These are phyloP conservation scores for Boletus vinaceobasis DNA, from an alignment of 768 basidiomycete genomes.

Conservation along the genomic window DNA sequence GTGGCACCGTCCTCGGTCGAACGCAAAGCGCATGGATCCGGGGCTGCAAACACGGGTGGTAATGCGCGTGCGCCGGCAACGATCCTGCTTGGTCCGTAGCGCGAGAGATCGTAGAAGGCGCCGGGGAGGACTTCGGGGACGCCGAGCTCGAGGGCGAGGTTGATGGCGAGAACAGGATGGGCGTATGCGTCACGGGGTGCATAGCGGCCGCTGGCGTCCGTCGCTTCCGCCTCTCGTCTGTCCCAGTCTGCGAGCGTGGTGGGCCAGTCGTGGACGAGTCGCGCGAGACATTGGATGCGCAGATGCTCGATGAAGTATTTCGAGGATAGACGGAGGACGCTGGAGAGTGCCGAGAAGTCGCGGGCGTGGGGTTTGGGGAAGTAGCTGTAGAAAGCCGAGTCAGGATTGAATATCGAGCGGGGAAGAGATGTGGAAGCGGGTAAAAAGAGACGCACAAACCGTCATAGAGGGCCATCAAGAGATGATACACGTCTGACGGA, in stretches of 20 bases:
- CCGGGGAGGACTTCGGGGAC: conserved; percentile 58
- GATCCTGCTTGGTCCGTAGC: conserved; percentile 71
- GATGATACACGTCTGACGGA: conserved; percentile 63
- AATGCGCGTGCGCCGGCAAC: conserved; percentile 46
- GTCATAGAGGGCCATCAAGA: conserved; percentile 70
- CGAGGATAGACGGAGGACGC: conserved; percentile 66
- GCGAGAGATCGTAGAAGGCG: conserved; percentile 71
- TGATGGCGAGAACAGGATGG: conserved; percentile 69
- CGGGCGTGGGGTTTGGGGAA: conserved; percentile 46
- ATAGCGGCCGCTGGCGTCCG: conserved; percentile 51
- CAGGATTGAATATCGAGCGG: neutral
- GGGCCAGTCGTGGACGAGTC: conserved; percentile 66
- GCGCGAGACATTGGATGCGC: conserved; percentile 55
- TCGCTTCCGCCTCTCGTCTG: conserved; percentile 53
- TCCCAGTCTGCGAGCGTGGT: conserved; percentile 68
- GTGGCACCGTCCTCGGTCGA: neutral
- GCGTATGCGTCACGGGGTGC: conserved; percentile 54
- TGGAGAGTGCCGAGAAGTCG: conserved; percentile 58
- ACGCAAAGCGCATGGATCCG: conserved; percentile 16
- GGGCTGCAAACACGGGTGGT: conserved; percentile 28
- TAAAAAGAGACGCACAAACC: conserved; percentile 54
- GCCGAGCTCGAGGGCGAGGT: conserved; percentile 63
- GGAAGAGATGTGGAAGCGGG: neutral
- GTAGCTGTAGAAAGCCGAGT: conserved; percentile 41
- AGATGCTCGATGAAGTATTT: conserved; percentile 76